Base-by-base conservation (phyloP, 2,329 filamentous ascomycete genomes). In the Ophiostoma sp. region DNA sequence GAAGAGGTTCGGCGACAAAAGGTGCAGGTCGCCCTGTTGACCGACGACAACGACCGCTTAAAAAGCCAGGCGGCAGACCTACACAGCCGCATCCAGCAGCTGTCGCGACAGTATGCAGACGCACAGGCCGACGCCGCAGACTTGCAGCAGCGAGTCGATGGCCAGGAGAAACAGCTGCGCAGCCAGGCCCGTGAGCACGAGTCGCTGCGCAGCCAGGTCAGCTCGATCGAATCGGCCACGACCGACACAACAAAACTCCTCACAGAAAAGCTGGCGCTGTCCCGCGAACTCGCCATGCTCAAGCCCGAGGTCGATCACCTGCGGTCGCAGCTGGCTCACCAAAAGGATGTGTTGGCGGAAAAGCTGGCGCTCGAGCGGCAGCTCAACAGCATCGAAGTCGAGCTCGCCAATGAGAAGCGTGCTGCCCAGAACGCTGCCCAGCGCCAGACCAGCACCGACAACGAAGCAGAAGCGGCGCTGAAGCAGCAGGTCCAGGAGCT, bases 391-490 rank as follows among this genome's bases (percentile, higher is more conserved):
- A 79, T 94, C 2, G 91, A 96, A 78, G 88, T 92, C 62, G 91
- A 96, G 75, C 83, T 97, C 1, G 92, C 94, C 73, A 92, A 91
- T 74, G 92, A 95, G 77, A 94, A 88, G 78, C 86, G 88, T n/a
- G 85, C 88, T 3, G 82, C 86, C 10, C 86, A 89, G 74, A 86
- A 89, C 68, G 85, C 84, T 3, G 77, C 79, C 4, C 77, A 81
- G 62, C 81, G 73, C 48, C 77, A 77, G 57, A 75, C 66, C 13
- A 44, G 75, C 20, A 75, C 31, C 57, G 73, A 72, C 7, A 78
- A 54, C 15, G 71, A 75, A 10, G 74, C 70, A 2, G 77, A 77
- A 57, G 73, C 75, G 2, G 76, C 73, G 20, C 75, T 79, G 3
- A 74, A 76, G 44, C 75, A 76, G 62, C 77, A 77, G 69, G 67